Evolutionary conservation across 2,329 filamentous ascomycete species (phyloP), one percentile per base, ranked within the genome.

Genomic region (Paecilomyces sp.): DNA sequence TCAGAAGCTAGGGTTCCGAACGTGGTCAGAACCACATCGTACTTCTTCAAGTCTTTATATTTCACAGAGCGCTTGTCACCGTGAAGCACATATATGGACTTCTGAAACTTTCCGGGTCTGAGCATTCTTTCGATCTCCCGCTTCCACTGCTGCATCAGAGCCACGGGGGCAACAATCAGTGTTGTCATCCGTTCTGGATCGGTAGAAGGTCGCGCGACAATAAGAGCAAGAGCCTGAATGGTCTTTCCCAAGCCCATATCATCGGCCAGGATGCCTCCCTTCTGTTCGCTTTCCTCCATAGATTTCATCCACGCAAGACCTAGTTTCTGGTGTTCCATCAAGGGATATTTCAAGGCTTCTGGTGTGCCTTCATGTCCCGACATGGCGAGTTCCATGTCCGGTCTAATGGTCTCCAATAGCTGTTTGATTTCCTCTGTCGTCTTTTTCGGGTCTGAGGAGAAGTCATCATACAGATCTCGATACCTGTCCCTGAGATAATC

Each of bases 211-310:
- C 86, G 82, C 5, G 84, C 83, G 12, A 91, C 79, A 65, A 96
- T 89, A 52, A 96, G 81, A 3, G 92, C 85, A 24, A 97, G 79
- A 4, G 90, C 88, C 62, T 93, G 91, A 25, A 96, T 88, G 0
- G 90, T 93, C 74, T 94, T 93, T 7, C 90, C 90, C 11, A 93
- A 78, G 7, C 90, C 90, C 90, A 93, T 94, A 63, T 91, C 89
- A 67, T 91, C 89, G 0, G 87, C 88, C 25, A 92, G 78, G 58
- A 93, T 91, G 24, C 89, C 88, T 18, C 90, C 90, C 67, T 89
- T 91, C 57, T 87, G 85, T 1, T 78, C 81, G 8, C 89, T 86
- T 59, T 84, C 81, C 72, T 93, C 90, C 79, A 88, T 89, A 6
- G 84, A 82, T 67, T 86, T 86, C 76, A 94, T 83, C 90, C 90